Conservation (phyloP, 1,139 yeast species). For the Debaryomycetaceae sp. region DNA sequence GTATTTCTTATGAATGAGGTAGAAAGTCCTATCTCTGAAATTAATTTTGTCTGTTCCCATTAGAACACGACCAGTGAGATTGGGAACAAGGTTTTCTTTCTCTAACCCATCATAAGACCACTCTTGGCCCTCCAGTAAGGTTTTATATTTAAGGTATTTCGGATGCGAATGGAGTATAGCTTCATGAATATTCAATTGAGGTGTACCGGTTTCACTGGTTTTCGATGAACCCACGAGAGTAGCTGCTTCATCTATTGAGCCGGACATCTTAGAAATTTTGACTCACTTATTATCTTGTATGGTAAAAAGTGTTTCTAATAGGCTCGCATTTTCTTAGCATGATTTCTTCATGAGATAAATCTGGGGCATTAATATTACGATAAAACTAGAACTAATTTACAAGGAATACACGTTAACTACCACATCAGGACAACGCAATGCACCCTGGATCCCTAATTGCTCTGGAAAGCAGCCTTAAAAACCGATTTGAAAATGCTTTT, state of each 20-base stretch:
- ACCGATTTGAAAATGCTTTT: conserved; percentile 22
- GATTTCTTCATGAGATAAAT: too few species aligned
- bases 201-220: background rate
- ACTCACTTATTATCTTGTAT: background rate
- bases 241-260: background rate
- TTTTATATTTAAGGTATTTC: conserved; percentile 1
- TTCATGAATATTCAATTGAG: background rate
- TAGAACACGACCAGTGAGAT: conserved; percentile 36
- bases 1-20: conserved; percentile 31
- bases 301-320: too few species aligned
- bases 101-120: conserved; percentile 9
- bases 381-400: too few species aligned
- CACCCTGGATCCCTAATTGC: background rate
- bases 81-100: conserved; percentile 25
- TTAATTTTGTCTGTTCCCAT: conserved; percentile 34
- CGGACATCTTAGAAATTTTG: background rate
- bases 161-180: background rate
- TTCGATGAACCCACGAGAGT: background rate
- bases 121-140: background rate
- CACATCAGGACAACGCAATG: too few species aligned
- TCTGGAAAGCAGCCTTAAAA: conserved; percentile 4
- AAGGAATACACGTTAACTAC: too few species aligned
- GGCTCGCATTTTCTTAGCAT: too few species aligned
- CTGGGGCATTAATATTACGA: too few species aligned
- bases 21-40: conserved; percentile 34